Base-by-base conservation (phyloP, 106 monocot genomes). In the Allium sativum region DNA sequence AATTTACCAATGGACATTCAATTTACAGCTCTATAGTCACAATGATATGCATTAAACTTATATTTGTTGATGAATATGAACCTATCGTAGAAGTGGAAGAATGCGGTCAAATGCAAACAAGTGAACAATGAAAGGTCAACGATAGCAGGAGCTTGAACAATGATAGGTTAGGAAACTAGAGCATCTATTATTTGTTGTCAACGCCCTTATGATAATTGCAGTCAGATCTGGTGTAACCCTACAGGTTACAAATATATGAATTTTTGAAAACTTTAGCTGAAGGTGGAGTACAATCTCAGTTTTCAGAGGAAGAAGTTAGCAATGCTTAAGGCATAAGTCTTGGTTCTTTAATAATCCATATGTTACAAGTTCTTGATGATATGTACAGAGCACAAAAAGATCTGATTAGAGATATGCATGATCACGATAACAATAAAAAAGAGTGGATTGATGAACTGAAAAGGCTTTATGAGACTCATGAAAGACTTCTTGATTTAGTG, bases 281-380 rank as follows among this genome's bases (percentile, higher is more conserved):
- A 68, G 96, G 91, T 66, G 96, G 96, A 61, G 80, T 85, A 69
- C 91, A 98, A 40, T 91, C 91, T 67, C 87, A 92, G 67, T 88
- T 74, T 72, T 87, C 91, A 57, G 78, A 92, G 48, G 65, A 87
- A 58, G 79, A 91, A 70, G 68, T 88, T 52, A 98, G 96, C 72
- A 98, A 98, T 70, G 96, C 91, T 55, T 91, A 98, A 88, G 96
- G 96, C 69, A 98, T 87, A 66, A 91, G 96, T 64, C 87, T 98
- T 67, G 87, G 91, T 73, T 82, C 91, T 53, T 78, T 98, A 56
- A 85, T 98, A 45, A 78, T 78, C 71, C 85, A 91, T 9, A 91
- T 92, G 87, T 65, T 98, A 8, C 77, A 76, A 70, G 77, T 88
- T 54, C 91, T 98, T 57, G 96, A 98, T 82, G 96, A 98, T 80